These are phyloP conservation scores for Phytopythium oedochilum DNA, from an alignment of 352 stramenopile genomes.

Conservation along the genomic window DNA sequence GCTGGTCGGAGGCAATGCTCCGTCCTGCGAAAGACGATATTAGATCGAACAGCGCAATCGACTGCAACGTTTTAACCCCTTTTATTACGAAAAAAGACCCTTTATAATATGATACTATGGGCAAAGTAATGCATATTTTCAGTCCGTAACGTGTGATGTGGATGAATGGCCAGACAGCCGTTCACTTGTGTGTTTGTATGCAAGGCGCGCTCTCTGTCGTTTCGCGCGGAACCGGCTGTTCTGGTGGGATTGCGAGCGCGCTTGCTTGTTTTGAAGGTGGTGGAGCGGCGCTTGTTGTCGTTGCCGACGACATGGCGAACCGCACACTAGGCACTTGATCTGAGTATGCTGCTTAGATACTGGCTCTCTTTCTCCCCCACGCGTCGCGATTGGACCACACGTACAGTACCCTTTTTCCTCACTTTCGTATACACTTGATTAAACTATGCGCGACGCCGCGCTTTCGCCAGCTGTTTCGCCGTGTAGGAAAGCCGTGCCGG, in stretches of 20 bases:
- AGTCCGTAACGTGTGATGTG: background rate
- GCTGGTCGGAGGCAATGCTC: background rate
- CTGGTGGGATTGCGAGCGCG: no score
- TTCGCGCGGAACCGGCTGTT: slow-evolving; percentile 1
- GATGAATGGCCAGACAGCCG: no score
- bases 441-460: background rate
- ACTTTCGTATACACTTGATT: background rate
- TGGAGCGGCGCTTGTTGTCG: no score
- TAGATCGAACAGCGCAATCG: background rate
- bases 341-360: background rate
- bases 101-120: background rate
- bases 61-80: background rate
- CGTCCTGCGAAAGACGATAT: background rate
- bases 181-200: background rate
- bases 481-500: background rate
- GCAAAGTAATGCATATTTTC: background rate
- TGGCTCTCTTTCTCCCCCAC: background rate
- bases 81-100: background rate
- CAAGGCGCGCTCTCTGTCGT: background rate
- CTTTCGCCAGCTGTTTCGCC: slow-evolving; percentile 1
- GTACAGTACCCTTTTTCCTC: background rate
- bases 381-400: background rate
- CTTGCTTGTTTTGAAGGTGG: no score
- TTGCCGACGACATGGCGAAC: background rate
- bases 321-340: background rate